These are phyloP conservation scores for Exophiala phaeomuriformis DNA, from an alignment of 2,329 filamentous ascomycete species.

Conservation along the genomic window DNA sequence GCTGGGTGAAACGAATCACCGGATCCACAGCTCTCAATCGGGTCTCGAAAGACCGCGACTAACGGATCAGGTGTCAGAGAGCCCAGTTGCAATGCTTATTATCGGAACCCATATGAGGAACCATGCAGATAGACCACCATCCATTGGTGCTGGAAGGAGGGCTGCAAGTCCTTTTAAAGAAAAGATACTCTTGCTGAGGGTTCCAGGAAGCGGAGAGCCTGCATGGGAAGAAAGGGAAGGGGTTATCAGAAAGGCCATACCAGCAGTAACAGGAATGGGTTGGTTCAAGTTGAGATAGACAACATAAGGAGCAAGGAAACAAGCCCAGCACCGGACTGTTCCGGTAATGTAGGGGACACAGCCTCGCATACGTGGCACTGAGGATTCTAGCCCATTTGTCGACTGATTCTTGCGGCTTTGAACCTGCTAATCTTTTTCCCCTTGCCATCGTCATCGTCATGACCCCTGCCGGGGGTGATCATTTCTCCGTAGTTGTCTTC, in stretches of 20 bases:
- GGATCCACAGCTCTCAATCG: slow-evolving; percentile 24
- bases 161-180: slow-evolving; percentile 18
- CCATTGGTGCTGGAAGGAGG: slow-evolving; percentile 3
- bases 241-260: not conserved
- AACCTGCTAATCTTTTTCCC: slow-evolving; percentile 50
- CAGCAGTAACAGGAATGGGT: not conserved
- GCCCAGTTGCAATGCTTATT: slow-evolving; percentile 29
- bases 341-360: no score
- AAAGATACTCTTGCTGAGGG: slow-evolving; percentile 4
- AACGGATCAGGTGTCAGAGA: slow-evolving; percentile 34
- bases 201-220: slow-evolving; percentile 3
- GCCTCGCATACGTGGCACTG: no score
- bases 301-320: no score
- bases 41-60: slow-evolving; percentile 1
- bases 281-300: no score
- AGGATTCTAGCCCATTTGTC: not conserved
- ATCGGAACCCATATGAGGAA: slow-evolving; percentile 28
- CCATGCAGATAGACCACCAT: slow-evolving; percentile 10
- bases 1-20: slow-evolving; percentile 36
- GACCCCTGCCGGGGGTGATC: slow-evolving; percentile 60
- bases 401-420: slow-evolving; percentile 40
- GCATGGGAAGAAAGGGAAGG: not conserved
- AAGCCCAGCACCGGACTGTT: no score
- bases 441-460: slow-evolving; percentile 42
- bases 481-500: slow-evolving; percentile 56